Evolutionary conservation across 495 filamentous ascomycete species (phyloP), one percentile per base, ranked within the genome.

Genomic region (Pyrenopolyporus hunteri): DNA sequence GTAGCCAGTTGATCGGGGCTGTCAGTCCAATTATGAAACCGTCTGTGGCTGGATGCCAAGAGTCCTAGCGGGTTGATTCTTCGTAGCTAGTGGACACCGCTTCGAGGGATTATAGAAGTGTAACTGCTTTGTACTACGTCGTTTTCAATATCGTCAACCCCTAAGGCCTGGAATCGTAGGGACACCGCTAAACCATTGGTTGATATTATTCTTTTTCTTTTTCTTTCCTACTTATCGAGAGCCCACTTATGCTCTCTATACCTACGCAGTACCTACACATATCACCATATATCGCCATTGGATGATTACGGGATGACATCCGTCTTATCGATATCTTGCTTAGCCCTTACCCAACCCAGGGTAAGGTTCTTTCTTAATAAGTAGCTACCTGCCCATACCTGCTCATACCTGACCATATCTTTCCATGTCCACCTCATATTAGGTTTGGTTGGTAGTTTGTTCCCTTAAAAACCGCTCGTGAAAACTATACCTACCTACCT

Each of bases 381-480:
- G 3, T 5, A 29, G 9, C 4, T 5, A 29, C 5, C 26, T 29
- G 9, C 26, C 4, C n/a, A 7, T 36, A 36, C 33, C 33, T 36
- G 13, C 26, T 29, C 26, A 29, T 29, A 29, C 26, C 26, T n/a
- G n/a, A n/a, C n/a, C n/a, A n/a, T n/a, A n/a, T n/a, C n/a, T n/a
- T n/a, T n/a, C n/a, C n/a, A n/a, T n/a, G n/a, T n/a, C n/a, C n/a
- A n/a, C n/a, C n/a, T n/a, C n/a, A n/a, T 33, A n/a, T 33, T 33
- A 33, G 14, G 37, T 23, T 42, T 40, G 17, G 17, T 17, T 42
- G 37, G 37, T 29, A 29, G 25, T 46, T 46, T 23, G 10, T 29
- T 46, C 42, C 42, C 11, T 45, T 23, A 48, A 33, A 63, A 56
- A 57, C 57, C 46, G 52, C 59, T 63, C 59, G 51, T 57, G 46